Evolutionary conservation across 2,329 filamentous ascomycete species (phyloP), one percentile per base, ranked within the genome.

Genomic region (Pseudogymnoascus sp.): DNA sequence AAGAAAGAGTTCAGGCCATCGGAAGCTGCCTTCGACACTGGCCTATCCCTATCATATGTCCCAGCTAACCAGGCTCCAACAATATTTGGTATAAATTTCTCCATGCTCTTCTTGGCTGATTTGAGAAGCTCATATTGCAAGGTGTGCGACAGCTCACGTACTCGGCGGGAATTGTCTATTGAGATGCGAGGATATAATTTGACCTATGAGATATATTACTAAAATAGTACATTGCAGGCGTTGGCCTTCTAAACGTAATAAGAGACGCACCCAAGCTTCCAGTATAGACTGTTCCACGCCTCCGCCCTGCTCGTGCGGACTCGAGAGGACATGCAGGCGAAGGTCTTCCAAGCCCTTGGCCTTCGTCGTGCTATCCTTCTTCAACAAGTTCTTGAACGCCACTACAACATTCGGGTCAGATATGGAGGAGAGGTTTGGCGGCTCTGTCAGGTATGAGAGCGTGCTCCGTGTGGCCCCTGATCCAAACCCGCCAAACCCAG

Each of bases 281-380:
- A 97, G 77, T n/a, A 97, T 77, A 10, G 87, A 81, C 69, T 96
- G 90, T 71, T 97, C 92, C 16, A 89, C 78, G 34, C 86, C 88
- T 25, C 82, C 84, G 68, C 82, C 78, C 63, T 80, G 70, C 65
- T 81, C 83, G 73, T 73, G 81, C 44, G 75, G 81, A 74, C 79
- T 82, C 11, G 77, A 75, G 67, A 82, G 80, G 40, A 90, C 79
- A 71, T 89, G 83, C 36, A 82, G 74, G 59, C 91, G 81, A 18
- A 99, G 77, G 61, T 97, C 93, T 70, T 97, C 93, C 28, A 99
- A 79, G 0, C 91, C 93, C 74, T 93, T 96, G 6, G 89, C 83
- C 74, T 96, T 96, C 38, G 95, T 99, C 10, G 87, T 96, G 71
- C 88, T 89, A 77, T 97, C 93, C 76, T 95, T 96, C 78, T 97